Evolutionary conservation across 306 rosid species (phyloP).

Genomic region (Corylus heterophylla): DNA sequence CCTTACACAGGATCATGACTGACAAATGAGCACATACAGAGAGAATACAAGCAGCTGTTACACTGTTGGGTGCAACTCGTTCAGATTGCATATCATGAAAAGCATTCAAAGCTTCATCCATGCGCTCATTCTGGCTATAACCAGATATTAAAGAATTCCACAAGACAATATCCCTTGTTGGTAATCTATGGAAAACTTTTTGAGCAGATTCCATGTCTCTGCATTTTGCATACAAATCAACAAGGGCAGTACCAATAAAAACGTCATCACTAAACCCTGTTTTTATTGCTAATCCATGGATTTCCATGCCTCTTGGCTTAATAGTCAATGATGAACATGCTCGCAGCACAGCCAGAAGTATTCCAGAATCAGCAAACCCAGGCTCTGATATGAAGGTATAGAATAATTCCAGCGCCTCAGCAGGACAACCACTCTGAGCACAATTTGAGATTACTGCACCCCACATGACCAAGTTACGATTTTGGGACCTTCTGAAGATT

Average conservation of each 20-base stretch:
- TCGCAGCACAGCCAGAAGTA: conserved; percentile 41
- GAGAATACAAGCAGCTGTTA: conserved; percentile 32
- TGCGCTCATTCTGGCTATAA: conserved; percentile 31
- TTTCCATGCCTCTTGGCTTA: conserved; percentile 32
- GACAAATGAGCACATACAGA: conserved; percentile 38
- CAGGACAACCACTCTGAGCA: conserved; percentile 25
- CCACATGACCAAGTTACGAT: conserved; percentile 35
- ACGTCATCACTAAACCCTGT: conserved; percentile 23
- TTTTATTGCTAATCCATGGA: conserved; percentile 35
- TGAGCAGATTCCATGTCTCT: conserved; percentile 32
- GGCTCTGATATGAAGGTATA: conserved; percentile 4
- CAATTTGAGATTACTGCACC: conserved; percentile 29
- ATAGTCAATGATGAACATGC: conserved; percentile 37
- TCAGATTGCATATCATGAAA: conserved; percentile 32
- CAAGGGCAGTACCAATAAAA: conserved; percentile 37
- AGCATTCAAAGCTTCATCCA: conserved; percentile 34
- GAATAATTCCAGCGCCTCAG: conserved; percentile 35
- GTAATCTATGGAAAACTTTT: conserved; percentile 26
- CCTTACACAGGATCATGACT: conserved; percentile 35
- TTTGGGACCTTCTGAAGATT: conserved; percentile 26
- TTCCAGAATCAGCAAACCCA: conserved; percentile 32
- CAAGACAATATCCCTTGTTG: conserved; percentile 27
- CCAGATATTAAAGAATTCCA: conserved; percentile 48
- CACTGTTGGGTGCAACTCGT: conserved; percentile 29
- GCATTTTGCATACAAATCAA: conserved; percentile 45